Evolutionary conservation across 1,139 yeast genomes (phyloP), one percentile per base, ranked within the genome.

Genomic region (Debaryomyces fabryi): DNA sequence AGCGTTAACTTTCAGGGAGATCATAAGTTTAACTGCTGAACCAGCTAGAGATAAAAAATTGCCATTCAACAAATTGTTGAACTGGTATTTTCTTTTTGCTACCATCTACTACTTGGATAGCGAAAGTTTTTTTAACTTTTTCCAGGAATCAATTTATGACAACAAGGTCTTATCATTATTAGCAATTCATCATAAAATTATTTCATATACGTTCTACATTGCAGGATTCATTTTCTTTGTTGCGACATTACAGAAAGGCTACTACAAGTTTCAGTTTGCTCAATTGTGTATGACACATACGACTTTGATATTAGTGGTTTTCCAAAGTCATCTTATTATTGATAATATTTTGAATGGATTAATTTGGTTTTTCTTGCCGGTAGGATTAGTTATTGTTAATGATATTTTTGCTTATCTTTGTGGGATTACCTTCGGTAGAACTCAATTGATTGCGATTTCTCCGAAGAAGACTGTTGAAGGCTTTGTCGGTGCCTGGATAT

Each of bases 381-480:
- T 89, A 50, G 85, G 96, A 3, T 76, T 93, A 60, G 99, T 93
- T 44, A 89, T 93, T 58, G 88, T 91, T 49, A 93, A 93, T 67
- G 99, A 93, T 65, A 91, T 92, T 48, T 92, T 91, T 76, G 99
- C 99, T 32, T 93, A 93, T 65, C 76, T 93, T 50, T 93, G 98
- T 72, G 99, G 99, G 44, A 93, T 93, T 57, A 89, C 98, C 1
- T 91, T 93, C 71, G 99, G 99, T 45, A 82, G 79, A 55, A 92
- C 98, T 43, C 97, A 89, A 64, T 81, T 93, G 61, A 90, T 95
- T 60, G 92, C 88, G 49, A 89, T 93, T 55, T 89, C 97, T 13
- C 99, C 99, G 45, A 93, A 93, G 69, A 93, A 93, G 72, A 93
- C 99, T 1, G 92, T 92, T 24, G 99, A 93, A 71, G 99, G 99